phyloP scores from a whole-genome alignment of 257 asterid species.

The Rubia yunnanensis region DNA sequence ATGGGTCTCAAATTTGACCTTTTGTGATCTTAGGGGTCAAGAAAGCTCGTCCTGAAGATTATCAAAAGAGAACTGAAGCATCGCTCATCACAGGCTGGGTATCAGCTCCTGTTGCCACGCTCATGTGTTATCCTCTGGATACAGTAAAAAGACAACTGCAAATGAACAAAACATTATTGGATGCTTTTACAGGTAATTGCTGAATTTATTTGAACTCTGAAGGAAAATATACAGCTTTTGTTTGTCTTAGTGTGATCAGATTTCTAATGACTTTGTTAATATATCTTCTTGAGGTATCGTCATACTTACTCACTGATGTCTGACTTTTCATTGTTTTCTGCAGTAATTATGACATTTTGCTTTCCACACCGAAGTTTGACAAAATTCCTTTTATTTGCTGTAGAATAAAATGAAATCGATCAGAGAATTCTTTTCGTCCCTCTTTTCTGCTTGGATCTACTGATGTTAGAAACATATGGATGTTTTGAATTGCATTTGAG shows the following conservation, averaged over 20 bases:
- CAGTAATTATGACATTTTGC: too few relatives aligned
- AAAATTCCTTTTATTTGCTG: too few relatives aligned
- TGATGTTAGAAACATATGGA: too few relatives aligned
- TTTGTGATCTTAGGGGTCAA: slow-evolving; percentile 58
- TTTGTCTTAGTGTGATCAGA: background rate
- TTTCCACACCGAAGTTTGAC: too few relatives aligned
- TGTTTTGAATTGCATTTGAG: too few relatives aligned
- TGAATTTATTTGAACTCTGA: background rate
- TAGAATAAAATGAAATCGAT: too few relatives aligned
- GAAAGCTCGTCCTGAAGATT: slow-evolving; percentile 78
- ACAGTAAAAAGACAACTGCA: slow-evolving; percentile 95
- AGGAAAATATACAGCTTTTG: background rate
- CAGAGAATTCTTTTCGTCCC: too few relatives aligned
- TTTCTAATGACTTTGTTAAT: background rate
- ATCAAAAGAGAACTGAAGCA: slow-evolving; percentile 78
- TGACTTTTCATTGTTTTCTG: too few relatives aligned
- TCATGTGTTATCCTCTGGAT: slow-evolving; percentile 90
- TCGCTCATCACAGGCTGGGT: slow-evolving; percentile 61
- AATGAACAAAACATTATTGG: slow-evolving; percentile 69
- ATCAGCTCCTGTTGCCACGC: slow-evolving; percentile 89
- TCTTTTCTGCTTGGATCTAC: too few relatives aligned
- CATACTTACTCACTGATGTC: too few relatives aligned
- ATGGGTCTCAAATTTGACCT: slow-evolving; percentile 10
- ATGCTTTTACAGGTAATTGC: slow-evolving; percentile 68
- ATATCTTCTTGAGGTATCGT: too few relatives aligned